These are phyloP conservation scores for Camelina laxa DNA, from an alignment of 345 rosid genomes.

Conservation along the genomic window DNA sequence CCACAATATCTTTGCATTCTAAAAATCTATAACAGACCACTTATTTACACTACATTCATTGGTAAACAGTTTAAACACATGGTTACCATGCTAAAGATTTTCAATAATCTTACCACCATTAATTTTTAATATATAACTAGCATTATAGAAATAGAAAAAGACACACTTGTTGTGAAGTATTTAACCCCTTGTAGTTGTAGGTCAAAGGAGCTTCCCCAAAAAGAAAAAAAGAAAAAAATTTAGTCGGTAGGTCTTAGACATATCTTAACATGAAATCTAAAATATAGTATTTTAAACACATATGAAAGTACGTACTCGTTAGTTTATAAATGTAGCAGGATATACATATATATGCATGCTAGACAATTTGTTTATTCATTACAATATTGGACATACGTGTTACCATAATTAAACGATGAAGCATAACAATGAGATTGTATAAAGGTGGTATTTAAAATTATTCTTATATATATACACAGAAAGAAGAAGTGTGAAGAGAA, in stretches of 20 bases:
- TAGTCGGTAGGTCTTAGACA: no score
- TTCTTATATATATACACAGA: not conserved
- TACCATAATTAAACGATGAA: not conserved
- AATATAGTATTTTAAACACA: no score
- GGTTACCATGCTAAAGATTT: not conserved
- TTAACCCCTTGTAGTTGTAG: not conserved
- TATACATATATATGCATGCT: no score
- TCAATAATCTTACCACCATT: not conserved
- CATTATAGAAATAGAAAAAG: not conserved
- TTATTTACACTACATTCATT: not conserved
- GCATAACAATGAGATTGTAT: not conserved
- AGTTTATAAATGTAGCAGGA: no score
- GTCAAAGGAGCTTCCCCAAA: not conserved
- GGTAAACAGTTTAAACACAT: no score
- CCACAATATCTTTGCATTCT: not conserved
- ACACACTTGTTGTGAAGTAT: not conserved
- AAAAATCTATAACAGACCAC: not conserved
- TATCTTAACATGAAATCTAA: no score
- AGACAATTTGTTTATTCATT: not conserved
- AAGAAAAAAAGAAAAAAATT: no score
- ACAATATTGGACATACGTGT: not conserved
- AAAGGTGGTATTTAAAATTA: not conserved
- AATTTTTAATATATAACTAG: no score
- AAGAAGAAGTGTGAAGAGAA: conserved; percentile 57
- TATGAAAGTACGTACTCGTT: no score